Evolutionary conservation across 345 rosid species (phyloP), one percentile per base, ranked within the genome.

Genomic region (Gossypium mustelinum): DNA sequence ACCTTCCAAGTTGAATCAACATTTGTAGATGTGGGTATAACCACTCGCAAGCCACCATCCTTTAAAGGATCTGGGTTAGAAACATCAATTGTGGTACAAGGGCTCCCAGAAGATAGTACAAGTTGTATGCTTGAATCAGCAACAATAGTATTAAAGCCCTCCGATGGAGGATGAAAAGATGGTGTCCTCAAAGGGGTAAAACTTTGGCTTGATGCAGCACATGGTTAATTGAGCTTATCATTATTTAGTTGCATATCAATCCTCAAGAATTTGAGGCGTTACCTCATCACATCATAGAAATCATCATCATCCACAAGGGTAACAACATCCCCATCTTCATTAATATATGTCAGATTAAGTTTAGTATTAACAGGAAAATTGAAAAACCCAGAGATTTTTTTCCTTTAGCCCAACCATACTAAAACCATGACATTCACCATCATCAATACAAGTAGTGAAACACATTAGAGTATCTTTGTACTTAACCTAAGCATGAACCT

Each of bases 391-490:
- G 76, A 44, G 47, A 95, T 86, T 84, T 87, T 87, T 93, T 18
- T 76, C 85, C 87, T 80, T 87, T 61, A 93, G 82, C 51, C 73
- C 78, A 74, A 55, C 79, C 86, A 91, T 79, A 80, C 86, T 85
- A 59, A 95, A 91, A 79, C 86, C 94, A 82, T 93, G 88, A 56
- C 79, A 78, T 24, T 81, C 93, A 79, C 80, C 81, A 63, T 80
- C 87, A 57, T 78, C 75, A 41, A 91, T 45, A 55, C 39, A 56
- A 47, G 87, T 91, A 81, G 83, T 89, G 84, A 95, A 91, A 12
- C 99, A 94, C 83, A 97, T 84, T 52, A 95, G 89, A 1, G 90
- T 87, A 77, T 81, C 88, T 58, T 85, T 91, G 82, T 80, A 84
- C 61, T 87, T 84, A 43, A 93, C 98, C 98, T 95, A 83, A 29